Evolutionary conservation across 2,329 filamentous ascomycete species (phyloP), one percentile per base, ranked within the genome.

Genomic region (Ophiosphaerella korrae): DNA sequence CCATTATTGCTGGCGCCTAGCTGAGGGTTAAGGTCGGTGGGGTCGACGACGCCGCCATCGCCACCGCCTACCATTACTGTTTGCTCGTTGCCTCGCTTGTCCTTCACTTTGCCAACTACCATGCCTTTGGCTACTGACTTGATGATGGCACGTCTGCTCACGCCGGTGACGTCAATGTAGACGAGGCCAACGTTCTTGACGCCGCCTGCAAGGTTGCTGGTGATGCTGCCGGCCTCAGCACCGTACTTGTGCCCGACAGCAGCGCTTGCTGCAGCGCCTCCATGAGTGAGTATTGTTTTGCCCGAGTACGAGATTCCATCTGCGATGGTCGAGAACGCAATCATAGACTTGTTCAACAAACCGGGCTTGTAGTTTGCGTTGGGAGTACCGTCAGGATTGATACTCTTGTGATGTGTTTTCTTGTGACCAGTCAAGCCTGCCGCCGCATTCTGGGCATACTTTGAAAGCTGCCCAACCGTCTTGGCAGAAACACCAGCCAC

Each of bases 181-280:
- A 99, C 94, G 24, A 99, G 81, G 5, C 92, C 94, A 7, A 97
- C 94, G 60, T 97, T 99, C 81, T 94, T 96, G 66, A 97, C 87
- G 21, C 92, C 93, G 5, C 90, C 88, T 1, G 91, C 89, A 16
- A 99, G 75, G 45, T 89, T 82, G 36, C 82, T 81, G 2, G 91
- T 88, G 13, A 97, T 80, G 32, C 87, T 82, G 13, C 92, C 90
- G 0, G 94, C 94, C 74, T 99, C 91, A 1, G 83, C 70, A 4
- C 94, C 94, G 78, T 92, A 99, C 56, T 86, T 87, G 74, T 97
- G 94, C n/a, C 87, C 84, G 3, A 97, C 90, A 44, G 97, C 87
- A 0, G 88, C 90, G 32, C 86, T 91, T 21, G 93, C 88, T n/a
- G 93, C 92, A 1, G 82, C 81, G 3, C 90, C 88, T 2, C 88